A percentile compares a stretch with the other conserved stretches of the same genome.
phyloP scores from a whole-genome alignment of 2,329 filamentous ascomycete species.

The Dryadomyces quercus-mongolicae region DNA sequence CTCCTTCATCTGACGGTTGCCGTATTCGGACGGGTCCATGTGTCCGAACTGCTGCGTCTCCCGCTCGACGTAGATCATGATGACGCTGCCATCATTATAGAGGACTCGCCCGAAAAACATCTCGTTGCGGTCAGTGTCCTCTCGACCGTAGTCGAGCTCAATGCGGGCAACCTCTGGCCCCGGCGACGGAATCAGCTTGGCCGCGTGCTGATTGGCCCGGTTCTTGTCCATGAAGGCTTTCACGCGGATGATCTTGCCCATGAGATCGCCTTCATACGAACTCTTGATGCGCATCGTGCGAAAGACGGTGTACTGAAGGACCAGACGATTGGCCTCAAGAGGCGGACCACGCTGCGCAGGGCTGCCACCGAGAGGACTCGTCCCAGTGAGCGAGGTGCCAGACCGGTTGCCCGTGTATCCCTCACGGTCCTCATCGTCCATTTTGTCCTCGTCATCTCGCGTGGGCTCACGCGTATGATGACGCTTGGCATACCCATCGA shows the following conservation, averaged over 20 bases:
- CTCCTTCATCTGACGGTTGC: conserved; percentile 1
- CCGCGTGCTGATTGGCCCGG: conserved; percentile 9
- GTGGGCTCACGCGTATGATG: too few species aligned
- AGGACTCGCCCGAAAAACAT: conserved; percentile 9
- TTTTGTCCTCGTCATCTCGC: too few species aligned
- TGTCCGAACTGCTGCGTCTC: conserved; percentile 8
- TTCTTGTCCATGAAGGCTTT: conserved; percentile 8
- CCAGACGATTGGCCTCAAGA: neutral
- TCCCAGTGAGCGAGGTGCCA: too few species aligned
- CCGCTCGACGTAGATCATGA: conserved; percentile 9
- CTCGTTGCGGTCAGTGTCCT: conserved; percentile 5
- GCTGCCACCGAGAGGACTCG: too few species aligned
- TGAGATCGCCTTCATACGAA: neutral
- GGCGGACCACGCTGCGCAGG: too few species aligned
- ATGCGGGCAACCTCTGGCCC: neutral
- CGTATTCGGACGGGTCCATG: conserved; percentile 3
- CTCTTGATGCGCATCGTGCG: conserved; percentile 2
- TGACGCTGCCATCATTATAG: neutral
- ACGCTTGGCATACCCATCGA: too few species aligned
- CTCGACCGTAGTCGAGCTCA: conserved; percentile 4
- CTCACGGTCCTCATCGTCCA: too few species aligned
- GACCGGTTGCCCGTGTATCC: too few species aligned
- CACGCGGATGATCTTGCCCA: conserved; percentile 4
- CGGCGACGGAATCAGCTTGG: neutral
- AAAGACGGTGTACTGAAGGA: conserved; percentile 11